Conservation (phyloP, 2,329 filamentous ascomycete genomes). For the Fragosphaeria purpurea region DNA sequence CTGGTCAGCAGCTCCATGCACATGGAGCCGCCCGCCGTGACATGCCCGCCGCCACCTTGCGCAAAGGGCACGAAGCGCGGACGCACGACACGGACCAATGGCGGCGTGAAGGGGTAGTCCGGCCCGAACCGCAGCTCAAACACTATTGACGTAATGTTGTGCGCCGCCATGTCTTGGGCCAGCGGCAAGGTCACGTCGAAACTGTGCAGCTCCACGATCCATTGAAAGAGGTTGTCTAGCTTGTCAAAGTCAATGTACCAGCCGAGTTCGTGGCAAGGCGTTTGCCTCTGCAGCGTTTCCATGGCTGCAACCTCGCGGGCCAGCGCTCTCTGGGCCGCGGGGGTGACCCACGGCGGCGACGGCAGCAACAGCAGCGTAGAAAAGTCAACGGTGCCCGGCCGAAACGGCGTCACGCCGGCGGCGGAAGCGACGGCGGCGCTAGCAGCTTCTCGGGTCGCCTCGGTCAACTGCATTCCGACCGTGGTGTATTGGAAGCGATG, state of each 20-base stretch:
- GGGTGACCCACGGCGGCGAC: slow-evolving; percentile 55
- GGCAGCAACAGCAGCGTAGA: slow-evolving; percentile 53
- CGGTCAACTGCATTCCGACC: too few relatives aligned
- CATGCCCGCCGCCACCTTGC: slow-evolving; percentile 71
- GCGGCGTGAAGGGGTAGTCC: slow-evolving; percentile 67
- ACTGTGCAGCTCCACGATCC: slow-evolving; percentile 82
- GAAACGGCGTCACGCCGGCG: slow-evolving; percentile 37
- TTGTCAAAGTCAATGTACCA: slow-evolving; percentile 68
- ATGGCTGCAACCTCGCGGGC: slow-evolving; percentile 55
- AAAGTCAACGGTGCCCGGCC: slow-evolving; percentile 56
- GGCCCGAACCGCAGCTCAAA: slow-evolving; percentile 73
- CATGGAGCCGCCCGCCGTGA: slow-evolving; percentile 75
- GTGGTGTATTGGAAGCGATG: too few relatives aligned
- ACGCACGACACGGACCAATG: slow-evolving; percentile 73
- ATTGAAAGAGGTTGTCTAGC: slow-evolving; percentile 72
- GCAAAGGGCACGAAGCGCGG: slow-evolving; percentile 67
- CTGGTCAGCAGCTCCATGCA: slow-evolving; percentile 78
- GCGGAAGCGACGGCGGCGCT: too few relatives aligned
- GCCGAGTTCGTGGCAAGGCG: slow-evolving; percentile 55
- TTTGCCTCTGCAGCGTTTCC: slow-evolving; percentile 51
- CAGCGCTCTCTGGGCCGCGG: slow-evolving; percentile 49
- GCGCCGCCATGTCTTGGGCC: slow-evolving; percentile 60
- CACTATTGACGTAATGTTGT: slow-evolving; percentile 56
- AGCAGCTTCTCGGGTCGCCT: too few relatives aligned
- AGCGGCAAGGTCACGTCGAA: slow-evolving; percentile 63